Conservation (phyloP, 1,284 basidiomycete genomes). For the Apiotrichum akiyoshidainum region DNA sequence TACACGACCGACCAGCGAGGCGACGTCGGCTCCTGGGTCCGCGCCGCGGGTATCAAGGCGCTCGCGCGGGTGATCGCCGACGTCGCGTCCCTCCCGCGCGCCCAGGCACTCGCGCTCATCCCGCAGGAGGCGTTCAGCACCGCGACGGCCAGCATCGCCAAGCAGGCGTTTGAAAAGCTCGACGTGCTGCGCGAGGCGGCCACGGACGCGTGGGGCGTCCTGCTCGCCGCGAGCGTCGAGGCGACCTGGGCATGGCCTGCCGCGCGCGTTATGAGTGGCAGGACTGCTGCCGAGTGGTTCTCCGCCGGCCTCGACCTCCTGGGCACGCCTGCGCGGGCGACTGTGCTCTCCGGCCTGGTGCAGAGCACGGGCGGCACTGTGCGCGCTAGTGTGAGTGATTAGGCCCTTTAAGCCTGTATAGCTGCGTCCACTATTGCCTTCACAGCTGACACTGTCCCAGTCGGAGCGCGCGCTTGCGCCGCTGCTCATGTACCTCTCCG, state of each 20-base stretch:
- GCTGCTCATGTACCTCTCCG: constrained; percentile 54
- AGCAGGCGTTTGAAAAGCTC: constrained; percentile 85
- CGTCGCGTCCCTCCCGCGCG: constrained; percentile 26
- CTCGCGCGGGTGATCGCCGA: constrained; percentile 24
- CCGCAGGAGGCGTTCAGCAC: constrained; percentile 60
- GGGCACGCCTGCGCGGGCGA: constrained; percentile 23
- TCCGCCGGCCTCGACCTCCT: constrained; percentile 10
- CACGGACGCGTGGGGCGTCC: constrained; percentile 58
- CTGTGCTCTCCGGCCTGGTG: constrained; percentile 69
- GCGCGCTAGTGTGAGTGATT: constrained; percentile 72
- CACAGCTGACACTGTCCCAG: constrained; percentile 54
- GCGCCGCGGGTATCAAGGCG: constrained; percentile 65
- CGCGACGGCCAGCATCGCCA: constrained; percentile 68
- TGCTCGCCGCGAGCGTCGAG: constrained; percentile 11
- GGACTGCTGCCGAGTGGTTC: constrained; percentile 12
- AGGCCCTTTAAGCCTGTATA: too few species aligned
- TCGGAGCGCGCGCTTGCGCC: constrained; percentile 65
- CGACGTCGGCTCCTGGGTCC: constrained; percentile 96
- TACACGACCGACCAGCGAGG: constrained; percentile 92
- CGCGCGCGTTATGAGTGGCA: constrained; percentile 4
- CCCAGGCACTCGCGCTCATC: constrained; percentile 38
- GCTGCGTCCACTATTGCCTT: too few species aligned
- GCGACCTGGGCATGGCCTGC: constrained; percentile 11
- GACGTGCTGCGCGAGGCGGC: constrained; percentile 82
- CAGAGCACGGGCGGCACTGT: constrained; percentile 75